Evolutionary conservation across 768 basidiomycete genomes (phyloP).

Genomic region (Termitomyces sp.): DNA sequence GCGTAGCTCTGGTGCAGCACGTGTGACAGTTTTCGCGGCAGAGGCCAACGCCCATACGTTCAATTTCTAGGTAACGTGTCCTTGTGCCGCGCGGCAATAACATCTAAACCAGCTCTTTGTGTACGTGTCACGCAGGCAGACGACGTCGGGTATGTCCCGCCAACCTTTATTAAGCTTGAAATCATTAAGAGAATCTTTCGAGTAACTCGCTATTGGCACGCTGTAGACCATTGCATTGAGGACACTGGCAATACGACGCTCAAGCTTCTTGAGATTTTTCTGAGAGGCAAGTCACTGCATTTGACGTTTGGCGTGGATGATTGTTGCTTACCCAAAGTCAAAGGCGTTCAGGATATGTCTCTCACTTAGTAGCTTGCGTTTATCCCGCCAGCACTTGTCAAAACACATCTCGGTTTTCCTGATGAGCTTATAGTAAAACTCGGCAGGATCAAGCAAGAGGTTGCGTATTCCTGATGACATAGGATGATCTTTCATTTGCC

Average conservation of each 20-base stretch:
- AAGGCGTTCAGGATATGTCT: slow-evolving; percentile 47
- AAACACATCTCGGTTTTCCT: slow-evolving; percentile 50
- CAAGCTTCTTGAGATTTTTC: slow-evolving; percentile 56
- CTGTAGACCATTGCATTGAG: slow-evolving; percentile 61
- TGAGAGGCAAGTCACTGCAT: slow-evolving; percentile 30
- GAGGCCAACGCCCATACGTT: slow-evolving; percentile 47
- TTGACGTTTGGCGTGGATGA: neutral
- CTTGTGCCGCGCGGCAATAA: neutral
- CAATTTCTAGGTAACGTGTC: slow-evolving; percentile 1
- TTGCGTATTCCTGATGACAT: slow-evolving; percentile 24
- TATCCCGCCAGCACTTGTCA: slow-evolving; percentile 52
- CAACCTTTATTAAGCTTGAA: slow-evolving; percentile 23
- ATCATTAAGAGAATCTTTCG: neutral
- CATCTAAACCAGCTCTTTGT: neutral
- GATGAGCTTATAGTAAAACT: slow-evolving; percentile 44
- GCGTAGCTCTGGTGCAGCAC: slow-evolving; percentile 27
- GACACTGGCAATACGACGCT: slow-evolving; percentile 58
- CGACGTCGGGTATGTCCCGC: slow-evolving; percentile 34
- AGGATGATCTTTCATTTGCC: too few species aligned
- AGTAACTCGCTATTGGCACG: neutral
- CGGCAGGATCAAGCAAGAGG: slow-evolving; percentile 42
- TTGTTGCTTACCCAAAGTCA: neutral
- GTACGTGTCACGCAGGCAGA: slow-evolving; percentile 23
- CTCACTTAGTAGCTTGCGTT: slow-evolving; percentile 59
- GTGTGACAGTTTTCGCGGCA: slow-evolving; percentile 45